Evolutionary conservation across 2,329 filamentous ascomycete genomes (phyloP), one percentile per base, ranked within the genome.

Genomic region (Alternaria arborescens): DNA sequence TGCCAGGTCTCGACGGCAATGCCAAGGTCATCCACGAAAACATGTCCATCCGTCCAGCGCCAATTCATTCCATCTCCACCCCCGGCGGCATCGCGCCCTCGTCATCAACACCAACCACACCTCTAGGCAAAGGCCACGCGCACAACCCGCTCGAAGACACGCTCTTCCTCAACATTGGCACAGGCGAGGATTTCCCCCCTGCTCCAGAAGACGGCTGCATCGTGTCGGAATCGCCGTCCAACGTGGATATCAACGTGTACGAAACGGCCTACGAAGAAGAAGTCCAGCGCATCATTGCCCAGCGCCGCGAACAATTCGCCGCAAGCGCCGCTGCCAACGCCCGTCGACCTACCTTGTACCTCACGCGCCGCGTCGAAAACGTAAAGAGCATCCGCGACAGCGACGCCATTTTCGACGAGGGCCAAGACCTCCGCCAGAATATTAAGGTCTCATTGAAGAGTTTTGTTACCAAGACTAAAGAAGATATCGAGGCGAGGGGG

Each of bases 261-360:
- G 92, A 97, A 76, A 88, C 86, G 1, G 94, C 94, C 0, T 97
- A 97, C 75, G 88, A 92, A 72, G 87, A 91, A 62, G 92, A 97
- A 79, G 87, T 95, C 28, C 86, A 90, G 60, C 86, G 89, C 16
- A 94, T 97, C 70, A 79, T 86, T 78, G 54, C 58, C 16, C 81
- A 64, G 73, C 80, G 63, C 72, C 82, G 68, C 80, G 82, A 58
- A 77, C 69, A 70, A 20, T 63, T 70, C 46, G 53, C 38, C 10
- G 51, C 36, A 8, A 41, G 32, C 22, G 38, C 50, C n/a, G 36
- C 38, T 6, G 60, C 55, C 7, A 79, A 76, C 34, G 32, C 32
- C 1, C 69, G 75, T 42, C 60, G 71, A 0, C 77, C 88, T 1
- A 88, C 84, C 18, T 82, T 91, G 16, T 91, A 89, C 60, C 78